These are phyloP conservation scores for Aureobasidium sp. DNA, from an alignment of 2,329 filamentous ascomycete genomes.

Conservation along the genomic window DNA sequence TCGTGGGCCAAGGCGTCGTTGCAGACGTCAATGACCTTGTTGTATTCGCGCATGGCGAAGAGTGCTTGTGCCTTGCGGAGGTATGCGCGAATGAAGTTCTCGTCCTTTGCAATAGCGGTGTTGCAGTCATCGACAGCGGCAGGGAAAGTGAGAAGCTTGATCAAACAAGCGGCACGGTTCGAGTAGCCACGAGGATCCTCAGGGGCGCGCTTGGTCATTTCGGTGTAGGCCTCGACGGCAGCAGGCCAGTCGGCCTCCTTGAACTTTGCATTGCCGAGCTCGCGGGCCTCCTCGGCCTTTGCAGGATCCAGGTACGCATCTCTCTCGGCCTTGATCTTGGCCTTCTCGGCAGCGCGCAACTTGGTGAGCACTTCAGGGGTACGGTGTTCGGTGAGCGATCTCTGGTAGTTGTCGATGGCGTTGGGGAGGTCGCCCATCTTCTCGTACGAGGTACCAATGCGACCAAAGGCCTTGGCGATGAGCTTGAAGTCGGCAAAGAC, in stretches of 20 bases:
- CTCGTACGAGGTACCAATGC: constrained; percentile 91
- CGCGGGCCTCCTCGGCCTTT: constrained; percentile 91
- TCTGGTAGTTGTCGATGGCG: constrained; percentile 86
- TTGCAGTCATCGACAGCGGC: constrained; percentile 90
- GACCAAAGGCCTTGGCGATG: constrained; percentile 94
- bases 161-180: constrained; percentile 92
- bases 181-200: constrained; percentile 91
- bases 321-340: constrained; percentile 68
- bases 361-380: constrained; percentile 91
- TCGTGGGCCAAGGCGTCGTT: constrained; percentile 74
- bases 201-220: constrained; percentile 95
- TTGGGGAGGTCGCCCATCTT: constrained; percentile 72
- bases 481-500: constrained; percentile 96
- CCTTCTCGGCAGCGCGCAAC: constrained; percentile 82
- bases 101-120: constrained; percentile 80
- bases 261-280: constrained; percentile 93
- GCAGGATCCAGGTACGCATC: constrained; percentile 79
- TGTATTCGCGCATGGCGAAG: constrained; percentile 97
- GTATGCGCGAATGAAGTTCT: constrained; percentile 90
- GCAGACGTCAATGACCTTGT: constrained; percentile 85
- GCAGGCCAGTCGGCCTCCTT: constrained; percentile 94
- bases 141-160: constrained; percentile 95
- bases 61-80: constrained; percentile 93
- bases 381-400: constrained; percentile 91
- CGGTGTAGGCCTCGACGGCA: constrained; percentile 85